A percentile compares a stretch with the other conserved stretches of the same genome.
These are phyloP conservation scores for Candida succiphila DNA, from an alignment of 805 yeast genomes.

Conservation along the genomic window DNA sequence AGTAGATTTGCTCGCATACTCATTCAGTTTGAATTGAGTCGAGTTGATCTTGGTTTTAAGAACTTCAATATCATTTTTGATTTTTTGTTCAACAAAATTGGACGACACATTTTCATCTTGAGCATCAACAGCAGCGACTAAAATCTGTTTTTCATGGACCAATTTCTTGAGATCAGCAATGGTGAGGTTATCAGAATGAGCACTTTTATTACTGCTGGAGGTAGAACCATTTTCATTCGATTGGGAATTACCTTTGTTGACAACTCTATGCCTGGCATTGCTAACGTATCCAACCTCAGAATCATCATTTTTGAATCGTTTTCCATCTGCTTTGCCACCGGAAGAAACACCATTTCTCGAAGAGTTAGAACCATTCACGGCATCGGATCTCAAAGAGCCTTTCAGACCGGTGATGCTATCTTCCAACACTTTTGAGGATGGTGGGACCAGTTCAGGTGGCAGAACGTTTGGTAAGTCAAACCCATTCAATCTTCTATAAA, in stretches of 20 bases:
- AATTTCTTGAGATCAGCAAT: slow-evolving; percentile 50
- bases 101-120: slow-evolving; percentile 39
- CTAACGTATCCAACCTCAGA: slow-evolving; percentile 51
- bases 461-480: slow-evolving; percentile 70
- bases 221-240: slow-evolving; percentile 10
- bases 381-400: slow-evolving; percentile 39
- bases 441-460: slow-evolving; percentile 88
- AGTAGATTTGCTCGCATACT: slow-evolving; percentile 8
- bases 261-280: slow-evolving; percentile 53
- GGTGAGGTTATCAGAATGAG: slow-evolving; percentile 24
- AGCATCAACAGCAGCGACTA: slow-evolving; percentile 63
- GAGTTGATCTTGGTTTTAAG: slow-evolving; percentile 52
- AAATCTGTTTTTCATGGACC: slow-evolving; percentile 61
- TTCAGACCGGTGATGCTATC: slow-evolving; percentile 66
- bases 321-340: slow-evolving; percentile 30
- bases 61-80: slow-evolving; percentile 47
- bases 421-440: slow-evolving; percentile 66
- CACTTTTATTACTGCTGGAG: slow-evolving; percentile 9
- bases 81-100: slow-evolving; percentile 23
- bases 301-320: slow-evolving; percentile 69
- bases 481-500: slow-evolving; percentile 84
- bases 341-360: slow-evolving; percentile 23
- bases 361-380: slow-evolving; percentile 12
- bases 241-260: slow-evolving; percentile 40
- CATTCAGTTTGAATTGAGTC: slow-evolving; percentile 29